Evolutionary conservation across 1,139 yeast genomes (phyloP).

Genomic region (Nakaseomyces kungkrabaensis): DNA sequence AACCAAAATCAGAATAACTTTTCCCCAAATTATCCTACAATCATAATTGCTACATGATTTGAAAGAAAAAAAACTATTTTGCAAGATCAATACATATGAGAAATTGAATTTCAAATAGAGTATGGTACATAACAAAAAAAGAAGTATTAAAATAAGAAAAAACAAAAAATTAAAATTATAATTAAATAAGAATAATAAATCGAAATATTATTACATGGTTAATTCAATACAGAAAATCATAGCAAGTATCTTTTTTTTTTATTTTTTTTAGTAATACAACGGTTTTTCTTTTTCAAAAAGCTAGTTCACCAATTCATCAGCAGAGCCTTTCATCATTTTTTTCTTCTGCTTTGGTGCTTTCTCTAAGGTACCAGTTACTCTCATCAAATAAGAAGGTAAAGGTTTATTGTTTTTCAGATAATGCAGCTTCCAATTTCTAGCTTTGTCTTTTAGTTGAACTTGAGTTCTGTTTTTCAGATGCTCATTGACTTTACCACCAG

Average conservation of each 20-base stretch:
- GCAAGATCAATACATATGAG: too few relatives aligned
- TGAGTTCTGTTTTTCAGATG: conserved; percentile 77
- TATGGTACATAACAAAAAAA: too few relatives aligned
- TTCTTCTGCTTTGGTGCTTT: conserved; percentile 36
- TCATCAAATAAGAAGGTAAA: conserved; percentile 65
- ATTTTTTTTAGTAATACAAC: not conserved
- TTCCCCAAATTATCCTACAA: too few relatives aligned
- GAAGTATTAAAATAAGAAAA: too few relatives aligned
- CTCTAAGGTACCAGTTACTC: conserved; percentile 82
- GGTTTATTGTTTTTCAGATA: conserved; percentile 62
- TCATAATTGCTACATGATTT: too few relatives aligned
- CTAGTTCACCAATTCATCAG: not conserved
- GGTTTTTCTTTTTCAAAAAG: not conserved
- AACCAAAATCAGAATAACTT: too few relatives aligned
- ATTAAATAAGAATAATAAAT: too few relatives aligned
- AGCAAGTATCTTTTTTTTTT: not conserved
- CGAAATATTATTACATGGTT: too few relatives aligned
- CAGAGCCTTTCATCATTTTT: conserved; percentile 11
- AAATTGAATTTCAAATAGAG: too few relatives aligned
- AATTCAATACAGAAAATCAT: not conserved
- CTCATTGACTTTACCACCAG: conserved; percentile 83
- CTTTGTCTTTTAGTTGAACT: conserved; percentile 89
- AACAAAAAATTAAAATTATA: too few relatives aligned
- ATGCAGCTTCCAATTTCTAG: conserved; percentile 86
- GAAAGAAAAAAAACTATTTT: too few relatives aligned